Conservation (phyloP, 495 filamentous ascomycete species). For the Aspergillus funiculosus region DNA sequence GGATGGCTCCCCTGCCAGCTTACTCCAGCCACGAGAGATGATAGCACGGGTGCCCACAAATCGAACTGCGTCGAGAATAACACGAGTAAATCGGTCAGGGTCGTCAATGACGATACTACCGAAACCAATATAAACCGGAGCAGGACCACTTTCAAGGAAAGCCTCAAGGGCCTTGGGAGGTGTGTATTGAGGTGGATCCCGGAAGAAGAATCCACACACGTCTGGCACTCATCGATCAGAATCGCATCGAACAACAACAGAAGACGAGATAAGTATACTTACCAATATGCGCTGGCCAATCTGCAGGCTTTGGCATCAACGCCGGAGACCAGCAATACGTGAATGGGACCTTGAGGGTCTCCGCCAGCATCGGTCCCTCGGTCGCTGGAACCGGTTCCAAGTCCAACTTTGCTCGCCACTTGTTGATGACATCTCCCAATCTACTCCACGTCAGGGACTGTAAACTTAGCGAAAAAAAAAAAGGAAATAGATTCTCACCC, state of each 20-base stretch:
- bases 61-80: slow-evolving; percentile 51
- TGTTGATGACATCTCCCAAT: slow-evolving; percentile 56
- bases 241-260: no score
- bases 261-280: slow-evolving; percentile 14
- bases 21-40: slow-evolving; percentile 60
- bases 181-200: slow-evolving; percentile 44
- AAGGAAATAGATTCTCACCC: slow-evolving; percentile 33
- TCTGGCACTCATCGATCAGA: slow-evolving; percentile 25
- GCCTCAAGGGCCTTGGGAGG: slow-evolving; percentile 45
- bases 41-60: slow-evolving; percentile 50
- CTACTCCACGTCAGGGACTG: slow-evolving; percentile 25
- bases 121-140: slow-evolving; percentile 63
- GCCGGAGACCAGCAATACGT: slow-evolving; percentile 63
- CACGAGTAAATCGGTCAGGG: slow-evolving; percentile 45
- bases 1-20: slow-evolving; percentile 45
- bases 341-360: slow-evolving; percentile 51
- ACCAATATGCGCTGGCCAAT: slow-evolving; percentile 55
- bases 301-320: slow-evolving; percentile 54
- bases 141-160: slow-evolving; percentile 49
- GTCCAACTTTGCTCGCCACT: slow-evolving; percentile 46
- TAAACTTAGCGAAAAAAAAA: not conserved
- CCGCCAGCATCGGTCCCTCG: slow-evolving; percentile 30
- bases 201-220: slow-evolving; percentile 59
- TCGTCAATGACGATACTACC: slow-evolving; percentile 62
- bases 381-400: slow-evolving; percentile 44